phyloP scores from a whole-genome alignment of 1,284 basidiomycete genomes.

The Cutaneotrichosporon daszewskae region DNA sequence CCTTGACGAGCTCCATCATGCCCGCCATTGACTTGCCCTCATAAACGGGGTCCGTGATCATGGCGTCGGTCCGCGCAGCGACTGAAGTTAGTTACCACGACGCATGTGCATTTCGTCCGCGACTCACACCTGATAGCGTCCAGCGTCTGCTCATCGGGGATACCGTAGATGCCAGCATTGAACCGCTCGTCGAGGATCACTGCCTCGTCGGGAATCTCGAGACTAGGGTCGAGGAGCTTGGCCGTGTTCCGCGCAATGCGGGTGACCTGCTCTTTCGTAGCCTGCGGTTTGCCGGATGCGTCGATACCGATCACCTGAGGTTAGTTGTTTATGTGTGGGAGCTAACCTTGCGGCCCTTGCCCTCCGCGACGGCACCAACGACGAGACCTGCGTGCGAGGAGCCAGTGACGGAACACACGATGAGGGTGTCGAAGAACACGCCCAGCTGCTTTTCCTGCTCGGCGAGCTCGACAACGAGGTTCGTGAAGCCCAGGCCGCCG shows the following conservation, averaged over 20 bases:
- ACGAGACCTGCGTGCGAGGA: constrained; percentile 32
- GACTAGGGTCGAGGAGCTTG: constrained; percentile 17
- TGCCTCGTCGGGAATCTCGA: constrained; percentile 26
- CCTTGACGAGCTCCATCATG: constrained; percentile 31
- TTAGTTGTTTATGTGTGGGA: no score
- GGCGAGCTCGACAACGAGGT: constrained; percentile 30
- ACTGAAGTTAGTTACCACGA: constrained; percentile 6
- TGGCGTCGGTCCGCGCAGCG: constrained; percentile 25
- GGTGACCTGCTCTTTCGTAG: constrained; percentile 24
- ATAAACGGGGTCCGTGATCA: constrained; percentile 38
- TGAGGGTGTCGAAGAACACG: constrained; percentile 33
- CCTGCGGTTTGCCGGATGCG: constrained; percentile 29
- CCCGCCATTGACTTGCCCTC: constrained; percentile 37
- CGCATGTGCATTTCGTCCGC: neutral
- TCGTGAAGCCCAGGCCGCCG: constrained; percentile 31
- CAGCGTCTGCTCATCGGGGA: constrained; percentile 29
- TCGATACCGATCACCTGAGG: constrained; percentile 39
- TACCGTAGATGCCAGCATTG: constrained; percentile 33
- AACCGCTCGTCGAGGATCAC: constrained; percentile 31
- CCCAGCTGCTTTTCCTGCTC: constrained; percentile 28
- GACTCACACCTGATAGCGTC: constrained; percentile 30
- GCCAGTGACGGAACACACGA: constrained; percentile 36
- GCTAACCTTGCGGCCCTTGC: constrained; percentile 29
- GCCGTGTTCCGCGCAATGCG: constrained; percentile 30
- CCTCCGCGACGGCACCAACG: constrained; percentile 31